Evolutionary conservation across 352 stramenopile genomes (phyloP), one percentile per base, ranked within the genome.

Genomic region (Phytophthora kernoviae): DNA sequence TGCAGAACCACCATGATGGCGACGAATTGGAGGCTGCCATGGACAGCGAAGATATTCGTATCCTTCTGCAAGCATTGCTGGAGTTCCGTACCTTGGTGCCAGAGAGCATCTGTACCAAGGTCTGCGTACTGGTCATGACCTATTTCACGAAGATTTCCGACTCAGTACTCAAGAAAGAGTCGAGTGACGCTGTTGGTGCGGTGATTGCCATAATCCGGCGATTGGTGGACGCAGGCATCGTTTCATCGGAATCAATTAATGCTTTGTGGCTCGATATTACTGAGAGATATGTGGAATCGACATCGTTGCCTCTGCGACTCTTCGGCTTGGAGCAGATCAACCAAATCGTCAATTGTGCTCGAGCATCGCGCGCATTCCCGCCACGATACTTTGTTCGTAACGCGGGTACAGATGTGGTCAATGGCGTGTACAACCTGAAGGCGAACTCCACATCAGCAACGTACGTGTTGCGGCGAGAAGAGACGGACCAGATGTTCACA

Each of bases 241-340:
- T 88, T 6, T 58, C 71, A 18, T 76, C 77, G 5, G 68, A 77
- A 26, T 61, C 71, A 1, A 82, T 94, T 47, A 93, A 94, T 53
- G 54, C 75, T 6, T 62, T 94, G 15, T 95, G 90, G 87, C 83
- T 96, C 17, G 75, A 91, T 21, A 72, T 96, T 36, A 94, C 87
- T 2, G 73, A 90, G 27, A 75, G 82, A 21, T 95, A 93, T 52
- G 81, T 99, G 11, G 88, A 96, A 21, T 98, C 90, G 24, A 84
- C 91, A 22, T 98, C 87, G 11, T 68, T 99, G 17, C 94, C 95
- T 5, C 62, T 98, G 12, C 93, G 94, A 33, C 76, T 99, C 8
- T 98, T 98, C 62, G 96, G 93, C 6, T 93, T 97, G 72, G 93
- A 98, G 51, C 87, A 98, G 66, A 84, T 99, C 33, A 92, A 87